Base-by-base conservation (phyloP, 805 yeast species). In the Candida fluviatilis region DNA sequence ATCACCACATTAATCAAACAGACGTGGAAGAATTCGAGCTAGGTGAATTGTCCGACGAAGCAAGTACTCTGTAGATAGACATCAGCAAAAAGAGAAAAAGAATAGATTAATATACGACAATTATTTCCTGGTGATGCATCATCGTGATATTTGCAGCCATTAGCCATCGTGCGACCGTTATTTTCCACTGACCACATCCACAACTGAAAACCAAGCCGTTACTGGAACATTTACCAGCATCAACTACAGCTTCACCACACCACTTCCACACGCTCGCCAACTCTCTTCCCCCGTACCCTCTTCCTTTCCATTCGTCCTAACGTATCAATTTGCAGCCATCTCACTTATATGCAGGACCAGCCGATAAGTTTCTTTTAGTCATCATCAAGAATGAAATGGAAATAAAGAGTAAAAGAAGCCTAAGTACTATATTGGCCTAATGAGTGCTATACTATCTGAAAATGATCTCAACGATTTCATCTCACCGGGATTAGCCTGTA, bases 401-500 rank as follows among this genome's bases (percentile, higher is more conserved):
- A 24, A 8, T 24, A 15, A 8, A n/a, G 18, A 31, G 12, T 5
- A 13, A 13, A 6, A 14, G 14, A 13, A 7, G 6, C 14, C 10
- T 21, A 6, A 21, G 8, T 21, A 21, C 6, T 10, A 21, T 21
- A 6, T 10, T 6, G 10, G 24, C 24, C 23, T 30, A 5, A 89
- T 90, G 98, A 84, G 95, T 62, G 88, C 96, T 1, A 66, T 90
- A 30, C 69, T 91, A 38, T 84, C 95, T 6, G 90, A 88, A 16
- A 93, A 86, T 41, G 97, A 93, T 54, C 66, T 93, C 40, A 93
- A 93, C 61, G 99, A 93, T 62, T 93, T 89, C 63, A 91, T 93
- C 31, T 75, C 85, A 23, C 99, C 98, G 0, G 95, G 96, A 0
- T 81, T 86, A 18, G 98, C 96, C 0, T 93, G 99, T 57, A 82